Percentiles rank a stretch among this genome's conserved stretches.
phyloP scores from a whole-genome alignment of 2,329 filamentous ascomycete genomes.

The Botrytis fragariae region DNA sequence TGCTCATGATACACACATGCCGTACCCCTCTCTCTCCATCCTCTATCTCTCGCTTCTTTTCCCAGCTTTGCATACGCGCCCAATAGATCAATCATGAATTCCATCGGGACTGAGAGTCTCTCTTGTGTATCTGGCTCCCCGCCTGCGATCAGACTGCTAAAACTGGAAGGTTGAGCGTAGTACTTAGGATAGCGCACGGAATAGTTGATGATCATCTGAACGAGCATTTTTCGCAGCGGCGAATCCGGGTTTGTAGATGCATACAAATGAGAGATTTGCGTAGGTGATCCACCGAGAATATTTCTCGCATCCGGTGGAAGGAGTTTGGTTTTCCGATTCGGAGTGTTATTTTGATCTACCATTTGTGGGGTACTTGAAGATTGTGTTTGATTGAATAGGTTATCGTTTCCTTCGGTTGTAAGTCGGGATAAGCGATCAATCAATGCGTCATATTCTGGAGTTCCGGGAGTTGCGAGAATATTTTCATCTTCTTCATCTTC shows the following conservation, averaged over 20 bases:
- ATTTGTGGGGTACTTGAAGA: neutral
- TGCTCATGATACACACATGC: neutral
- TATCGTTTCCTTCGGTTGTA: neutral
- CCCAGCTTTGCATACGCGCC: neutral
- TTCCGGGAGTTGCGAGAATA: too few species aligned
- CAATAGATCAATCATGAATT: neutral
- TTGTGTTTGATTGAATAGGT: neutral
- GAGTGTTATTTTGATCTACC: neutral
- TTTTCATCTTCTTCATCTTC: neutral
- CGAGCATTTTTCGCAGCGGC: neutral
- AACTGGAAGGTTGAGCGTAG: neutral
- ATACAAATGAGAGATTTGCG: neutral
- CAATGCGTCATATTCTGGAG: neutral
- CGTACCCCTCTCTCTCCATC: too few species aligned
- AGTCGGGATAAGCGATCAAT: neutral
- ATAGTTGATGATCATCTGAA: neutral
- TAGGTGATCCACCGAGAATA: neutral
- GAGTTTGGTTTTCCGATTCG: neutral
- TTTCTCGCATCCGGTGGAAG: neutral
- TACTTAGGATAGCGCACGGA: neutral
- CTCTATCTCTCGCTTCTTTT: too few species aligned
- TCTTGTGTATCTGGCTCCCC: fast-evolving
- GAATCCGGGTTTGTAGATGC: neutral
- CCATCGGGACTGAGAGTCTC: neutral
- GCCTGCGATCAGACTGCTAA: neutral